A percentile compares a stretch with the other conserved stretches of the same genome.
Evolutionary conservation across 192 early-diverging fungal species (phyloP).

Genomic region (Coemansia sp.): DNA sequence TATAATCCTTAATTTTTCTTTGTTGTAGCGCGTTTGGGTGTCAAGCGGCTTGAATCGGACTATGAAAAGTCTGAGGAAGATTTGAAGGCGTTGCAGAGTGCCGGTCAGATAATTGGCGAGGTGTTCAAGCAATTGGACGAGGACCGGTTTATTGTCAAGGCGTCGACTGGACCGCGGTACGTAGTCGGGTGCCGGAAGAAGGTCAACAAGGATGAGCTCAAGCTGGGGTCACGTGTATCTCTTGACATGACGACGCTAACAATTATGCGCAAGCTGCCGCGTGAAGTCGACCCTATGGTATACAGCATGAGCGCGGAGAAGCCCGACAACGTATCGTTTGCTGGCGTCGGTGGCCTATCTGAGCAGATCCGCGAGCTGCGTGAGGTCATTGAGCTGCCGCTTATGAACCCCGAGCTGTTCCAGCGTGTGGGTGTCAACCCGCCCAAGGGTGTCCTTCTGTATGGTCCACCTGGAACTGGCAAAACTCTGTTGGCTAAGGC

Average conservation of each 20-base stretch:
- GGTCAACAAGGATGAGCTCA: constrained; percentile 93
- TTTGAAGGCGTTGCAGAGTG: constrained; percentile 96
- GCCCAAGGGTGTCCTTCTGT: constrained; percentile 97
- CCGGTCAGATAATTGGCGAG: constrained; percentile 99
- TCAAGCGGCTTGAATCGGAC: constrained; percentile 86
- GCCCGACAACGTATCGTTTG: constrained; percentile 94
- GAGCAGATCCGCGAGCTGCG: constrained; percentile 98
- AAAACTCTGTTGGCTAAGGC: constrained; percentile 98
- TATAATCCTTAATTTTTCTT: not conserved
- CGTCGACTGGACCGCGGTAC: constrained; percentile 95
- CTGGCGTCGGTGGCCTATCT: constrained; percentile 92
- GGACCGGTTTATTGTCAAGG: constrained; percentile 98
- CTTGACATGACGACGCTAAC: constrained; percentile 99
- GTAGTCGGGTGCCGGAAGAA: constrained; percentile 97
- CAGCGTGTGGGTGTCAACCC: constrained; percentile 97
- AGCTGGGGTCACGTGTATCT: constrained; percentile 96
- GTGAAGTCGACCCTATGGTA: constrained; percentile 98
- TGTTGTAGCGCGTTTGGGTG: constrained; percentile 71
- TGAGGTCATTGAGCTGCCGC: constrained; percentile 98
- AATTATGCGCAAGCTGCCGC: constrained; percentile 98
- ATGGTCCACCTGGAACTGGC: constrained; percentile 97
- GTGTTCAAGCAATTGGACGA: constrained; percentile 97
- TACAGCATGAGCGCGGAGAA: constrained; percentile 99
- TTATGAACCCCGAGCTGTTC: constrained; percentile 99
- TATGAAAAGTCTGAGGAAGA: constrained; percentile 98